Percentiles rank a stretch among this genome's conserved stretches.
phyloP scores from a whole-genome alignment of 345 rosid species.

The Salix caprea region DNA sequence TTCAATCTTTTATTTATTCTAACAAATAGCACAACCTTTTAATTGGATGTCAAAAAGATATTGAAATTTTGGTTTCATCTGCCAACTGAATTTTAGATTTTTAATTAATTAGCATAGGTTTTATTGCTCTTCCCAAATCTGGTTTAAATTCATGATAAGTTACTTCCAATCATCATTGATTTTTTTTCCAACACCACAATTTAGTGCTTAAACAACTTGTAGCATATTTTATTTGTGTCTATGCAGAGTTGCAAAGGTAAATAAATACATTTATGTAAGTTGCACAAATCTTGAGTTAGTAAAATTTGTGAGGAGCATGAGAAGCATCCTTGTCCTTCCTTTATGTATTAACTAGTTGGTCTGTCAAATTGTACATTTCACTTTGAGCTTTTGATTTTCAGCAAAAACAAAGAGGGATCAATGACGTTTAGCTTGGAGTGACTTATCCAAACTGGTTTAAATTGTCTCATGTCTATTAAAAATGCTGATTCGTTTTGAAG shows the following conservation, averaged over 20 bases:
- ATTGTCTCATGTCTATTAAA: neutral
- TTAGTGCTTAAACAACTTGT: neutral
- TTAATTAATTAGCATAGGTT: neutral
- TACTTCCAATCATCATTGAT: neutral
- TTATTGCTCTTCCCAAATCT: neutral
- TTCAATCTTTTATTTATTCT: too few species aligned
- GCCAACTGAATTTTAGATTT: neutral
- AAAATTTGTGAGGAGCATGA: neutral
- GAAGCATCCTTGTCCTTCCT: neutral
- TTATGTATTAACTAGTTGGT: neutral
- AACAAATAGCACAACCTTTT: too few species aligned
- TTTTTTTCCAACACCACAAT: neutral
- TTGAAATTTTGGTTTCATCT: neutral
- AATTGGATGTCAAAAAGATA: neutral
- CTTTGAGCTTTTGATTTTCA: neutral
- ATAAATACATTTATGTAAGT: neutral
- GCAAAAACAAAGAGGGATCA: neutral
- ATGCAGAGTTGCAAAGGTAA: neutral
- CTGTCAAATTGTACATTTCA: neutral
- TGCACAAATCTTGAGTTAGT: neutral
- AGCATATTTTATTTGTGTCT: neutral
- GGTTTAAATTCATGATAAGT: neutral
- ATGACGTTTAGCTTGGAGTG: neutral
- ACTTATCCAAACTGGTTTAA: neutral
- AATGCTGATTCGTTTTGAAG: neutral